These are phyloP conservation scores for Hyphodiscus sp. DNA, from an alignment of 2,329 filamentous ascomycete genomes.

Conservation along the genomic window DNA sequence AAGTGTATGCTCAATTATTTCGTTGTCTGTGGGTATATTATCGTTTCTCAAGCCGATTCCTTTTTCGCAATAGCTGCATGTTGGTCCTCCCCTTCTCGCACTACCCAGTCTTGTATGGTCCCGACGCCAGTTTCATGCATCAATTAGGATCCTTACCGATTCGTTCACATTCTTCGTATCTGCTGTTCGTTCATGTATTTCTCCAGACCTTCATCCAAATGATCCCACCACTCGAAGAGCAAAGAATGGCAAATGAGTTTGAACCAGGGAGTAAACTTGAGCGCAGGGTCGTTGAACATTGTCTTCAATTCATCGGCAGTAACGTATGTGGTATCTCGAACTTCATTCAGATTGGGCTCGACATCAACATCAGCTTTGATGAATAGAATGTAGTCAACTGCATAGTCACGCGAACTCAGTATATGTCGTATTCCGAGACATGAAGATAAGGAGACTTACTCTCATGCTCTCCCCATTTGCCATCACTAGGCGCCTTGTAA, in stretches of 20 bases:
- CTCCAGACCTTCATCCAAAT: slow-evolving; percentile 73
- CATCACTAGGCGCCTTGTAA: slow-evolving; percentile 94
- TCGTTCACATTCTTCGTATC: slow-evolving; percentile 71
- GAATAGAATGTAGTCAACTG: slow-evolving; percentile 98
- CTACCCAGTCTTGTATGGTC: neutral
- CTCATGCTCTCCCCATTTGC: slow-evolving; percentile 98
- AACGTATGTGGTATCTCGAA: slow-evolving; percentile 78
- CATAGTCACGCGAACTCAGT: slow-evolving; percentile 9
- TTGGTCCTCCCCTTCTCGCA: neutral
- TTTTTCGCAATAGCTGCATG: neutral
- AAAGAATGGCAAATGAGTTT: slow-evolving; percentile 97
- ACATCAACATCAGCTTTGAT: slow-evolving; percentile 91
- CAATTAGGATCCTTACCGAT: neutral
- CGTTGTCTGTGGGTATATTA: slow-evolving; percentile 7
- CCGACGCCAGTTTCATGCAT: slow-evolving; percentile 3
- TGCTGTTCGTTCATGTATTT: slow-evolving; percentile 80
- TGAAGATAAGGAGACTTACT: slow-evolving; percentile 51
- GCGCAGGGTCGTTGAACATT: slow-evolving; percentile 72
- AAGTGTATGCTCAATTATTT: slow-evolving; percentile 5
- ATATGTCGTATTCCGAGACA: neutral
- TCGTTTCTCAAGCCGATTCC: slow-evolving; percentile 3
- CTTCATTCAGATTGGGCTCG: slow-evolving; percentile 79
- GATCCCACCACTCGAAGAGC: slow-evolving; percentile 96
- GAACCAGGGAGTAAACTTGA: slow-evolving; percentile 98
- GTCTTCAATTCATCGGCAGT: slow-evolving; percentile 72